Base-by-base conservation (phyloP, 202 grass and related monocot species). In the Tripidium arundinaceum region DNA sequence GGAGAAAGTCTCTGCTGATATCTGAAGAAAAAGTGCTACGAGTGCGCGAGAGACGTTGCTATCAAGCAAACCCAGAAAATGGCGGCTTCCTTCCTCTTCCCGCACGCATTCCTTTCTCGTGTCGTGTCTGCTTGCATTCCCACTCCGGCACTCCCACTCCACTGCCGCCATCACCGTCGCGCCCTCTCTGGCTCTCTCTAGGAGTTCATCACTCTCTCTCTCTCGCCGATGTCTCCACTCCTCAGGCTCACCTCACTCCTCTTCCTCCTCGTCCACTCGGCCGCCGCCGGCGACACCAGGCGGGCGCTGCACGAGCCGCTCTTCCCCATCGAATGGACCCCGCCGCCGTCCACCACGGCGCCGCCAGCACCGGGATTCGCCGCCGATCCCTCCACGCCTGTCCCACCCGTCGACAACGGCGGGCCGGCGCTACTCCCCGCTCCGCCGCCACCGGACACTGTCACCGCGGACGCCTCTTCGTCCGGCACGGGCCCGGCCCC, bases 291-390 rank as follows among this genome's bases (percentile, higher is more conserved):
- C 29, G 36, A 54, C 11, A 74, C n/a, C 62, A 88, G 89, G 26
- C 84, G 95, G 10, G 58, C 80, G 29, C 90, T 98, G 21, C 95
- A 98, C 82, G 81, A 98, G 66, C 95, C 95, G 18, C 83, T 98
- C 27, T 94, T 86, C 65, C 95, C 95, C 24, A 93, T 95, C 8
- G 84, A 98, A 62, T 98, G 88, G 92, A 94, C 92, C 0, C 95
- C 94, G 13, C 89, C 94, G 7, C 82, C 85, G 46, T 83, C 93
- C 12, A 80, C 63, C n/a, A 78, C 72, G 43, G 55, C 78, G 0
- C 84, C 87, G 0, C 87, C 91, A 0, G 16, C 79, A 1, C 85
- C 76, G 68, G 94, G 87, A 0, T 86, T 90, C 80, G 6, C 75
- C 37, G 70, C 84, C 45, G 84, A 83, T 49, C 84, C 91, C 3